Percentiles rank a stretch among this genome's conserved stretches.
phyloP scores from a whole-genome alignment of 2,329 filamentous ascomycete genomes.

The Stemphylium beticola region DNA sequence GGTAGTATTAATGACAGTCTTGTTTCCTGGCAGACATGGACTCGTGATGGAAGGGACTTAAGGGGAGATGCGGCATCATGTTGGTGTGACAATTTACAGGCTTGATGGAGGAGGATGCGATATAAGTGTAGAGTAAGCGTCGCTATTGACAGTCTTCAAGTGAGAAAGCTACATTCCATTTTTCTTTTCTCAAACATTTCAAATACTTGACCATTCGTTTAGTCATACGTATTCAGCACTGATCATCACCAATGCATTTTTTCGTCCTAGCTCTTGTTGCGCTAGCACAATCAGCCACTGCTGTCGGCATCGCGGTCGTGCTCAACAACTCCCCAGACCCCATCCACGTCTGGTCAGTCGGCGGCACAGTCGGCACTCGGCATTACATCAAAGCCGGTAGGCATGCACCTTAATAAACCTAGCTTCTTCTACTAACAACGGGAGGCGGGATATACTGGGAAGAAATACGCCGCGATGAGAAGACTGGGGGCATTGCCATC shows the following conservation, averaged over 20 bases:
- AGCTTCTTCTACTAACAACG: not conserved
- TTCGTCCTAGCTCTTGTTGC: slow-evolving; percentile 16
- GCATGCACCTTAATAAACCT: not conserved
- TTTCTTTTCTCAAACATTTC: not conserved
- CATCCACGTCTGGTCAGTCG: slow-evolving; percentile 37
- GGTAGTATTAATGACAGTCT: not conserved
- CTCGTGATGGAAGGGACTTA: not conserved
- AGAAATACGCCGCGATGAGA: slow-evolving; percentile 24
- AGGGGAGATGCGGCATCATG: not conserved
- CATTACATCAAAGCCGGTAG: slow-evolving; percentile 24
- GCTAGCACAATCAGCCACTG: slow-evolving; percentile 24
- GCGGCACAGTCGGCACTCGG: slow-evolving; percentile 20
- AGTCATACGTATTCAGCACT: not conserved
- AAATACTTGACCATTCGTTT: not conserved
- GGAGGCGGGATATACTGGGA: slow-evolving; percentile 28
- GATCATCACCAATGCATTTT: slow-evolving; percentile 21
- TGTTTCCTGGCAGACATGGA: not conserved
- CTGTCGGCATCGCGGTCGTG: slow-evolving; percentile 34
- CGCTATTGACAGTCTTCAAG: not conserved
- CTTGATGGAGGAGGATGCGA: not conserved
- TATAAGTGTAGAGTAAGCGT: not conserved
- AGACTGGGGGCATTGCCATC: slow-evolving; percentile 34
- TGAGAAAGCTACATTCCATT: not conserved
- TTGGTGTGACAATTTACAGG: not conserved
- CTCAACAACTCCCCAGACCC: slow-evolving; percentile 27